Percentiles rank a stretch among this genome's conserved stretches.
Evolutionary conservation across 441 rosid species (phyloP).

Genomic region (Croton laevigatus): DNA sequence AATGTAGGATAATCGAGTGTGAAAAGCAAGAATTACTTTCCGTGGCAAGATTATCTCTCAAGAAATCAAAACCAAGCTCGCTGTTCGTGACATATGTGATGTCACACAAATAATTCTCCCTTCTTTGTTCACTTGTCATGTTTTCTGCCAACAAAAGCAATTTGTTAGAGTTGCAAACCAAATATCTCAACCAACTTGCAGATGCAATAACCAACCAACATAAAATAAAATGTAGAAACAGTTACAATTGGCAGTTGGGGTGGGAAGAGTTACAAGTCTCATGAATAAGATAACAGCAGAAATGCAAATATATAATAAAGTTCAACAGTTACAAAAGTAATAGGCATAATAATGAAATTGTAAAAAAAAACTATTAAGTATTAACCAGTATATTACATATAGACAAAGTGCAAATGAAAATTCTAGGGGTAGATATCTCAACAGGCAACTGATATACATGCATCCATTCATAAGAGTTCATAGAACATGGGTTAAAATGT

Average conservation of each 20-base stretch:
- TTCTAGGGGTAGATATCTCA: not conserved
- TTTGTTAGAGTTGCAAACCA: constrained; percentile 15
- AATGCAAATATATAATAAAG: not conserved
- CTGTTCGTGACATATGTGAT: constrained; percentile 94
- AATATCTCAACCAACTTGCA: constrained; percentile 11
- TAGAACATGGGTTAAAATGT: not conserved
- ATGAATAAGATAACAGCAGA: not conserved
- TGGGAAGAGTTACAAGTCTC: not conserved
- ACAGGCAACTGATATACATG: too few species aligned
- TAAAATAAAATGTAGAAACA: not conserved
- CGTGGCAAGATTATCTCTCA: constrained; percentile 99
- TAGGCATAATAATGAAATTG: not conserved
- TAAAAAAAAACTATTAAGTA: not conserved
- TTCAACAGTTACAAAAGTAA: constrained; percentile 5
- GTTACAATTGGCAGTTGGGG: not conserved
- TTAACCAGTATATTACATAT: not conserved
- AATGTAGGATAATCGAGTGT: constrained; percentile 20
- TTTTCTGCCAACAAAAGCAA: constrained; percentile 54
- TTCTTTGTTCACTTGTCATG: constrained; percentile 89
- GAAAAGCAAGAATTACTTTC: constrained; percentile 81
- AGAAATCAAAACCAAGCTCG: constrained; percentile 92
- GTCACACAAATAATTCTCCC: constrained; percentile 88
- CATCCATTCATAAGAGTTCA: not conserved
- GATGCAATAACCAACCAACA: not conserved
- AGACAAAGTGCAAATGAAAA: not conserved